Evolutionary conservation across 257 asterid genomes (phyloP), one percentile per base, ranked within the genome.

Genomic region (Salvia splendens): DNA sequence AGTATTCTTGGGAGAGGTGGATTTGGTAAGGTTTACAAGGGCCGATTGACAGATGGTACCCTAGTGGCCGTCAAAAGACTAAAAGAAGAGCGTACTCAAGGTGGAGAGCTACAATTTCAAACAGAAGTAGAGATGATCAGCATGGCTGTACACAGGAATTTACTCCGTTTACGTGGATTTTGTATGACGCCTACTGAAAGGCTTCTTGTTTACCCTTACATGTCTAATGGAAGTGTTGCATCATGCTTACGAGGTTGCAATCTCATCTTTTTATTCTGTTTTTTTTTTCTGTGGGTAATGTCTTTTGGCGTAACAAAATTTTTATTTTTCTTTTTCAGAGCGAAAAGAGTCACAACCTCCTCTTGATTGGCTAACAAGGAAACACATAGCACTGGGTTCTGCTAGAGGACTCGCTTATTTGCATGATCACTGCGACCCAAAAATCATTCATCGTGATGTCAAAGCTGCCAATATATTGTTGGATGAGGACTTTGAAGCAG

Each of bases 181-280:
- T 89, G 97, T 78, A 84, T 86, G 97, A 89, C 98, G 3, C 89
- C 96, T 0, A 90, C 95, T 0, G 98, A 93, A 78, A 82, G 98
- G 71, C 69, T 93, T 79, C 96, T 93, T 66, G 95, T 89, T 73
- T 93, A 93, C 82, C 99, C 99, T 42, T 93, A 55, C 62, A 90
- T 93, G 97, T 83, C 65, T 9, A 93, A 93, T 77, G 96, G 99
- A 69, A 93, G 96, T 82, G 97, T 93, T 55, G 95, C 99, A 60
- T 93, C 99, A 16, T 89, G 97, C 78, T 84, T 93, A 76, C 84
- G 99, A 85, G 99, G 99, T 90, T 84, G 2, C 49, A 46, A 43
- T 50, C 64, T n/a, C 15, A 48, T 9, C 51, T 14, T 80, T 53
- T n/a, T 51, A 30, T 66, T 61, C 54, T 32, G 14, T 28, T 57